These are phyloP conservation scores for Sesbania bispinosa DNA, from an alignment of 306 rosid species.

Conservation along the genomic window DNA sequence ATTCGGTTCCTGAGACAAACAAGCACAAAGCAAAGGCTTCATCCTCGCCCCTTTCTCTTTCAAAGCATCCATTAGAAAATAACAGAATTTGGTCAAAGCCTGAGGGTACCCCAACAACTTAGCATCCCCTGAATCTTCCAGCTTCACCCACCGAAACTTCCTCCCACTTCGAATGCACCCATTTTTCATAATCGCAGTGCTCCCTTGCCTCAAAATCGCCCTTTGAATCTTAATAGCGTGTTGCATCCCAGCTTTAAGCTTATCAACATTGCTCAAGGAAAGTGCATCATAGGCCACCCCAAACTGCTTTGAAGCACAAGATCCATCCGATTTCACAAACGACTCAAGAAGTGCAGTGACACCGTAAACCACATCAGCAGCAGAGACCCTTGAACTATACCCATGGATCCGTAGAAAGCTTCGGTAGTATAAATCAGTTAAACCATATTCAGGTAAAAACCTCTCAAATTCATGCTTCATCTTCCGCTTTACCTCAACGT, in stretches of 20 bases:
- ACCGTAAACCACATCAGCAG: conserved; percentile 96
- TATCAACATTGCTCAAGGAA: conserved; percentile 69
- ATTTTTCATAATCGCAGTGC: conserved; percentile 69
- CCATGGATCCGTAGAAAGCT: conserved; percentile 75
- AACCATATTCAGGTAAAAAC: conserved; percentile 80
- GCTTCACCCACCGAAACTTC: conserved; percentile 88
- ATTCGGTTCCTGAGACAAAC: conserved; percentile 73
- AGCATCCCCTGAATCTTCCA: conserved; percentile 72
- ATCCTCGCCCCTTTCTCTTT: conserved; percentile 89
- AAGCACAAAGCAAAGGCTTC: conserved; percentile 96
- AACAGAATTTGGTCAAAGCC: conserved; percentile 86
- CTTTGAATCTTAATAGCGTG: conserved; percentile 83
- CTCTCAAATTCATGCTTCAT: conserved; percentile 81
- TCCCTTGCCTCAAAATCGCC: conserved; percentile 89
- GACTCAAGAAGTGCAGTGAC: conserved; percentile 86
- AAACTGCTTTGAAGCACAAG: conserved; percentile 81
- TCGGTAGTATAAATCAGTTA: conserved; percentile 82
- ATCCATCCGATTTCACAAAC: conserved; percentile 65
- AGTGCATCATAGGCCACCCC: conserved; percentile 82
- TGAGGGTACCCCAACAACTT: conserved; percentile 83
- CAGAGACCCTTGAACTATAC: conserved; percentile 81
- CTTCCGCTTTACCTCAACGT: conserved; percentile 76
- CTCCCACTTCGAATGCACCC: conserved; percentile 90
- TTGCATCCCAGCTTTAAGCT: conserved; percentile 83
- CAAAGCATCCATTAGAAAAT: conserved; percentile 94